A percentile compares a stretch with the other conserved stretches of the same genome.
phyloP scores from a whole-genome alignment of 192 early-diverging fungal genomes.

The Rhizophagus sp. region DNA sequence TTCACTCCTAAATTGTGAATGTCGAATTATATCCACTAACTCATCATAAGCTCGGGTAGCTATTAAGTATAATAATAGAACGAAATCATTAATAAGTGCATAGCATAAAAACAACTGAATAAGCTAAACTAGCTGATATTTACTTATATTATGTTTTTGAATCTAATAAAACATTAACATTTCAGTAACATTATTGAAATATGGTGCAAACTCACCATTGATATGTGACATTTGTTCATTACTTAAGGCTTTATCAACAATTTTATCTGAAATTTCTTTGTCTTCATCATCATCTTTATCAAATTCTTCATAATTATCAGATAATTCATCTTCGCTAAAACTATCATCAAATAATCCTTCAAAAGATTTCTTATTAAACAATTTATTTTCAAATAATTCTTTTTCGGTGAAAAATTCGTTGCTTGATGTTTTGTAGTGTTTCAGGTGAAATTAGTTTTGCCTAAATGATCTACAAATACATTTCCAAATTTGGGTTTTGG shows the following conservation, averaged over 20 bases:
- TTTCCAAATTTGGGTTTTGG: too few species aligned
- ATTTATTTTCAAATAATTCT: too few species aligned
- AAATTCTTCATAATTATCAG: neutral
- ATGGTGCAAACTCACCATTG: neutral
- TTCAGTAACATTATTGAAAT: conserved; percentile 3
- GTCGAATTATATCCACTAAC: neutral
- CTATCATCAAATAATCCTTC: too few species aligned
- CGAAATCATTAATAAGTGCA: neutral
- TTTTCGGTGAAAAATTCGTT: too few species aligned
- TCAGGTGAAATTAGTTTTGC: too few species aligned
- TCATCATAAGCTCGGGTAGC: conserved; percentile 3
- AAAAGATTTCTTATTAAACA: too few species aligned
- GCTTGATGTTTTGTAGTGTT: too few species aligned
- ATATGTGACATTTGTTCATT: neutral
- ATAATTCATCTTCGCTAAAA: too few species aligned
- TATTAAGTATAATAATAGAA: neutral
- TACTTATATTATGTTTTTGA: conserved; percentile 3
- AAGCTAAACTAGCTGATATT: too few species aligned
- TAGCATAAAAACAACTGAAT: too few species aligned
- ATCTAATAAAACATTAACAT: neutral
- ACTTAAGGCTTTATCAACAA: neutral
- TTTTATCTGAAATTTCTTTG: too few species aligned
- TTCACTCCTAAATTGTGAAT: neutral
- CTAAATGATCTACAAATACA: too few species aligned
- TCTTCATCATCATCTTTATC: neutral